phyloP scores from a whole-genome alignment of 768 basidiomycete species.

The Psilocybe cyanescens region DNA sequence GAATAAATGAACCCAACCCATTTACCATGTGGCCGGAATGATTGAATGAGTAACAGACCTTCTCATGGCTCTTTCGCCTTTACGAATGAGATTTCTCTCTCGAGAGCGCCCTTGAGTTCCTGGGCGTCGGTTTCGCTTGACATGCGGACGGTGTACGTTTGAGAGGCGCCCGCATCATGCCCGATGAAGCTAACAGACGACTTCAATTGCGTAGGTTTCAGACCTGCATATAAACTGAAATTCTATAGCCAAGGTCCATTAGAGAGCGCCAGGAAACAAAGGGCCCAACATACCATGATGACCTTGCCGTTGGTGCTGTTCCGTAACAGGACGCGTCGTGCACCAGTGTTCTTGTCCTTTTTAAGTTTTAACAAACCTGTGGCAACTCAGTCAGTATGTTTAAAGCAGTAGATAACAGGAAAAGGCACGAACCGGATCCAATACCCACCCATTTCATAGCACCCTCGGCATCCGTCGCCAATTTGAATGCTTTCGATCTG shows the following conservation, averaged over 20 bases:
- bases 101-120: conserved; percentile 60
- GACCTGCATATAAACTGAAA: conserved; percentile 64
- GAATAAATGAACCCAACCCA: background rate
- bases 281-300: conserved; percentile 56
- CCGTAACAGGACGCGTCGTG: conserved; percentile 67
- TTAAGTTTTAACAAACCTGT: conserved; percentile 73
- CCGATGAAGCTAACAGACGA: conserved; percentile 69
- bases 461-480: conserved; percentile 52
- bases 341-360: conserved; percentile 65
- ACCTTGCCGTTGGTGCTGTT: conserved; percentile 80
- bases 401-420: background rate
- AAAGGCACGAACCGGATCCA: conserved; percentile 59
- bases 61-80: conserved; percentile 35
- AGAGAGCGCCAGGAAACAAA: background rate
- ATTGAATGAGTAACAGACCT: background rate
- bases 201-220: conserved; percentile 57
- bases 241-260: conserved; percentile 50
- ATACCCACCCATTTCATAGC: conserved; percentile 64
- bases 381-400: background rate
- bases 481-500: conserved; percentile 64
- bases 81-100: conserved; percentile 61
- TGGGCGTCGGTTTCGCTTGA: conserved; percentile 61
- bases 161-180: conserved; percentile 61
- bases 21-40: too few species aligned
- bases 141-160: conserved; percentile 65